phyloP scores from a whole-genome alignment of 129 eudicot species.

The Flaveria robusta region DNA sequence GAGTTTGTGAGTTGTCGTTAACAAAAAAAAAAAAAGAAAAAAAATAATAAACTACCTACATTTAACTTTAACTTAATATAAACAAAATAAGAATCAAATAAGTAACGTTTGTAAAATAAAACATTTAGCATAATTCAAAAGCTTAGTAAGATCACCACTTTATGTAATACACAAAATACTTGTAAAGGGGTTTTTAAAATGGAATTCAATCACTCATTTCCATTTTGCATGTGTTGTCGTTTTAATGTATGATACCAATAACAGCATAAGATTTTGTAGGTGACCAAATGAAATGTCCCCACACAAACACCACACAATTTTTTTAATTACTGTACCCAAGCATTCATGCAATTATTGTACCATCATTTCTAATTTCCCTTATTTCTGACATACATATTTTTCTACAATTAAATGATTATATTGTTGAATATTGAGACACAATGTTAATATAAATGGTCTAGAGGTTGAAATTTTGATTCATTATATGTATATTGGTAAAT shows the following conservation, averaged over 20 bases:
- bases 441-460: no score
- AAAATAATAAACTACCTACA: no score
- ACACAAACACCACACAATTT: neutral
- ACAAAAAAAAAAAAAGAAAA: no score
- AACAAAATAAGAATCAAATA: no score
- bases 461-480: neutral
- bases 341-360: constrained; percentile 6
- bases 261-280: constrained; percentile 9
- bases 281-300: constrained; percentile 14
- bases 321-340: neutral
- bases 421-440: no score
- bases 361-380: neutral
- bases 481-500: no score
- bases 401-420: no score
- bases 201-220: neutral
- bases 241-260: constrained; percentile 12
- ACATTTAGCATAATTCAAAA: neutral
- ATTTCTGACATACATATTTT: no score
- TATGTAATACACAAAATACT: neutral
- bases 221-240: constrained; percentile 18
- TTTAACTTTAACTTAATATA: no score
- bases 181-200: neutral
- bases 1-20: no score
- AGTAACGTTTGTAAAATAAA: no score
- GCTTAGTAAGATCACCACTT: neutral